Evolutionary conservation across 2,329 filamentous ascomycete genomes (phyloP).

Genomic region (Xylogone sp.): DNA sequence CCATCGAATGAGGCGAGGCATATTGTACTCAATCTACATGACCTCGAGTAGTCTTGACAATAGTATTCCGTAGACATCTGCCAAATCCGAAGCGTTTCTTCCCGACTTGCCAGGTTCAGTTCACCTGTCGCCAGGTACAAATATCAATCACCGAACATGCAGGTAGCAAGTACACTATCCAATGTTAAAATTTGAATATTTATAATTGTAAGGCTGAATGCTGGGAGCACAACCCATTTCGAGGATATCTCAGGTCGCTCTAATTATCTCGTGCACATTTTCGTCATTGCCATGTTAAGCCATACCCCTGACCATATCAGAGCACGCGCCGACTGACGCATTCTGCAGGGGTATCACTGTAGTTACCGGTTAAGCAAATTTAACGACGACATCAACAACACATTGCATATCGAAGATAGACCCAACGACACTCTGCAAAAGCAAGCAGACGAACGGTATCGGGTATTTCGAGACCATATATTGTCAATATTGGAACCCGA

Average conservation of each 20-base stretch:
- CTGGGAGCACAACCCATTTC: too few relatives aligned
- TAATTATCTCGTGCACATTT: too few relatives aligned
- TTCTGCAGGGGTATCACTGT: background rate
- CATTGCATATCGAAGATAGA: constrained; percentile 1
- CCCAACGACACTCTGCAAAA: background rate
- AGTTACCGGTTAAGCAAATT: constrained; percentile 3
- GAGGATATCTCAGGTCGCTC: too few relatives aligned
- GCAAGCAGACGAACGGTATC: background rate
- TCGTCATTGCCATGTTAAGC: too few relatives aligned
- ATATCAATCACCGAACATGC: too few relatives aligned
- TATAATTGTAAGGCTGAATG: too few relatives aligned
- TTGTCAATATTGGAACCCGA: background rate
- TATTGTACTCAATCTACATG: constrained; percentile 91
- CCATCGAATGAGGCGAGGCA: constrained; percentile 81
- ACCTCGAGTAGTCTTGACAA: constrained; percentile 80
- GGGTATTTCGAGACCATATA: background rate
- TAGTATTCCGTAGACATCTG: constrained; percentile 92
- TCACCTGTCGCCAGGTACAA: too few relatives aligned
- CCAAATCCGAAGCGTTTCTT: constrained; percentile 85
- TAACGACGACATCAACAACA: constrained; percentile 18
- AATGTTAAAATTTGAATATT: too few relatives aligned
- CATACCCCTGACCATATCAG: background rate
- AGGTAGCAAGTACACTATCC: too few relatives aligned
- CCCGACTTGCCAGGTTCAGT: constrained; percentile 66
- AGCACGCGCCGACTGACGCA: background rate